Percentiles rank a stretch among this genome's conserved stretches.
These are phyloP conservation scores for Singerocomus inundabilis DNA, from an alignment of 1,284 basidiomycete genomes.

Conservation along the genomic window DNA sequence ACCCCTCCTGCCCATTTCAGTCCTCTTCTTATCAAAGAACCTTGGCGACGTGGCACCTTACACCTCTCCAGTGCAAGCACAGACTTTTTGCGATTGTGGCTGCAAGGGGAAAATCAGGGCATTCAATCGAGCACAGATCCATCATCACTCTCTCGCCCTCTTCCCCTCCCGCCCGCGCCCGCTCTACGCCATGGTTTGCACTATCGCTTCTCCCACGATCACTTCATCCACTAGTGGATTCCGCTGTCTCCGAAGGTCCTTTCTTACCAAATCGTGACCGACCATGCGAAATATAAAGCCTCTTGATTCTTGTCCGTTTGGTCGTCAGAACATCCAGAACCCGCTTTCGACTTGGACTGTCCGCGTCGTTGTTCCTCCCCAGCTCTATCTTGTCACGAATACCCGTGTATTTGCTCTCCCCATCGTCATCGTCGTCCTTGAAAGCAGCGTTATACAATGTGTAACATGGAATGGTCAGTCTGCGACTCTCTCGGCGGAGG, in stretches of 20 bases:
- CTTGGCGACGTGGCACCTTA: constrained; percentile 30
- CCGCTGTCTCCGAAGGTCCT: constrained; percentile 31
- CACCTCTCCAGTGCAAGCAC: constrained; percentile 14
- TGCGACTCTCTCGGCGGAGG: neutral
- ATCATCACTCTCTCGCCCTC: constrained; percentile 12
- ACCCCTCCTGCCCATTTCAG: constrained; percentile 28
- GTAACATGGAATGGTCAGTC: constrained; percentile 44
- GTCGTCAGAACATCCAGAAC: neutral
- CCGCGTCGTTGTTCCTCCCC: neutral
- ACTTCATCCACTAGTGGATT: constrained; percentile 30
- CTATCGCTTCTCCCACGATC: constrained; percentile 34
- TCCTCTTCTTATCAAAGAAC: constrained; percentile 26
- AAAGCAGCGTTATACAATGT: constrained; percentile 33
- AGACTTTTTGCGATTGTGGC: constrained; percentile 20
- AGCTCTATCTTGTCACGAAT: neutral
- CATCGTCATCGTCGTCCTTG: neutral
- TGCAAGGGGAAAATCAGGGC: constrained; percentile 34
- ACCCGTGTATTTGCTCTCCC: neutral
- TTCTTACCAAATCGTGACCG: constrained; percentile 33
- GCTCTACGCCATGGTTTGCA: constrained; percentile 14
- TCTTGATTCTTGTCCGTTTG: constrained; percentile 6
- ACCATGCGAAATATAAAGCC: constrained; percentile 32
- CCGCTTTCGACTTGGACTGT: neutral
- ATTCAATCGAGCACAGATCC: constrained; percentile 24
- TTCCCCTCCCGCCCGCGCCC: neutral